A percentile compares a stretch with the other conserved stretches of the same genome.
These are phyloP conservation scores for Gracilaria domingensis DNA, from an alignment of 23 red algal genomes.

Conservation along the genomic window DNA sequence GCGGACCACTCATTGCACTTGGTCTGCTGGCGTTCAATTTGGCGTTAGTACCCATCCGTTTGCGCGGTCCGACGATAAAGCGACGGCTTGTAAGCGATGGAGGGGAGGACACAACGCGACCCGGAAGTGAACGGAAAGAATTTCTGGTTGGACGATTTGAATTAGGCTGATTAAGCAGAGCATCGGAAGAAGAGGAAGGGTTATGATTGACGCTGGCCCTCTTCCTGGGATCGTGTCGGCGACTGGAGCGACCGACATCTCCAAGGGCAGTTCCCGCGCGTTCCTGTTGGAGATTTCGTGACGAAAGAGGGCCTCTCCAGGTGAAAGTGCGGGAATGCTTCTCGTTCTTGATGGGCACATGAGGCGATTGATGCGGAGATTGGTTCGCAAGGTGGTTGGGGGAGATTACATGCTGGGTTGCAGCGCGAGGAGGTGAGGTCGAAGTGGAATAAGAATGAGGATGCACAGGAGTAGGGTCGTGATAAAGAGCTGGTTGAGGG, in stretches of 20 bases:
- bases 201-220: neutral
- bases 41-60: neutral
- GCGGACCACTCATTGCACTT: slow-evolving; percentile 17
- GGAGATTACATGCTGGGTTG: slow-evolving; percentile 24
- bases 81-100: slow-evolving; percentile 45
- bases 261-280: slow-evolving; percentile 35
- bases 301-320: slow-evolving; percentile 2
- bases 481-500: slow-evolving; percentile 15
- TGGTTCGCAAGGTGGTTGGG: neutral
- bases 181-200: slow-evolving; percentile 24
- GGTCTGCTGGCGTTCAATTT: neutral
- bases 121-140: slow-evolving; percentile 51
- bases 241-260: neutral
- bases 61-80: neutral
- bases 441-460: neutral
- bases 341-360: slow-evolving; percentile 3
- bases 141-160: slow-evolving; percentile 2
- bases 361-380: neutral
- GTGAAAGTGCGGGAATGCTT: slow-evolving; percentile 14
- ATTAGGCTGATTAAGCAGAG: neutral
- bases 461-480: neutral
- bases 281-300: slow-evolving; percentile 19
- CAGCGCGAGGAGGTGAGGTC: slow-evolving; percentile 21
- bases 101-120: slow-evolving; percentile 60
- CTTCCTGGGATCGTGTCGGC: slow-evolving; percentile 9